Percentiles rank a stretch among this genome's conserved stretches.
phyloP scores from a whole-genome alignment of 2,329 filamentous ascomycete genomes.

The Graphiopsis chlorocephala region DNA sequence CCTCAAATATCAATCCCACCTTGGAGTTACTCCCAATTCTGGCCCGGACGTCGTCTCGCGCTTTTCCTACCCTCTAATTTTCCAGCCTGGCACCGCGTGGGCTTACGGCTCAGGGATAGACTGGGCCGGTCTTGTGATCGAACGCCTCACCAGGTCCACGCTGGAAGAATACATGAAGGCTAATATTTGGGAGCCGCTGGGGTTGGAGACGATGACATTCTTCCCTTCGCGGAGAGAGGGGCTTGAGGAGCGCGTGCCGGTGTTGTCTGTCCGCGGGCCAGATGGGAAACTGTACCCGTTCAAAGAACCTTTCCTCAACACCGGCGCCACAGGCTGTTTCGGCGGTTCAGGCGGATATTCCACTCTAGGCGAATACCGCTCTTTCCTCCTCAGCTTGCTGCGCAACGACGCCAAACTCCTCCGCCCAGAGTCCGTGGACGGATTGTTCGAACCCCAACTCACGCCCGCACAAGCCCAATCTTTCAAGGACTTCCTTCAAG shows the following conservation, averaged over 20 bases:
- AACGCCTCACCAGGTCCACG: conserved; percentile 44
- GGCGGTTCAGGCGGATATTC: conserved; percentile 34
- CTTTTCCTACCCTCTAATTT: conserved; percentile 47
- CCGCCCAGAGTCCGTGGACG: conserved; percentile 39
- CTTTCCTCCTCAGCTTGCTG: conserved; percentile 48
- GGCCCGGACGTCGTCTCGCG: conserved; percentile 41
- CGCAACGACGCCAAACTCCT: conserved; percentile 51
- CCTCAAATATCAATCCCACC: conserved; percentile 24
- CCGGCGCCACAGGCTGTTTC: conserved; percentile 31
- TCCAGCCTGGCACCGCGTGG: conserved; percentile 53
- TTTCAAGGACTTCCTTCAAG: conserved; percentile 30
- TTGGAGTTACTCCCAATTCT: conserved; percentile 17
- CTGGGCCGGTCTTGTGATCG: conserved; percentile 54
- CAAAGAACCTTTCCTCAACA: conserved; percentile 23
- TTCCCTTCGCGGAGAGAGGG: conserved; percentile 24
- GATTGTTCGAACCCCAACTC: conserved; percentile 51
- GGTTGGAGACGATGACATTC: conserved; percentile 37
- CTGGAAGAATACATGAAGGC: conserved; percentile 46
- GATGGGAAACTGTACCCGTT: conserved; percentile 23
- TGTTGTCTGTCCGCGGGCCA: conserved; percentile 22
- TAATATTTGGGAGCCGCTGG: conserved; percentile 47
- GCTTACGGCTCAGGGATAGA: conserved; percentile 50
- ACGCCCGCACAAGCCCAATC: conserved; percentile 24
- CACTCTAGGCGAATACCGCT: conserved; percentile 43
- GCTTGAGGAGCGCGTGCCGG: conserved; percentile 23